These are phyloP conservation scores for Eucalyptus erythrocorys DNA, from an alignment of 345 rosid species.

Conservation along the genomic window DNA sequence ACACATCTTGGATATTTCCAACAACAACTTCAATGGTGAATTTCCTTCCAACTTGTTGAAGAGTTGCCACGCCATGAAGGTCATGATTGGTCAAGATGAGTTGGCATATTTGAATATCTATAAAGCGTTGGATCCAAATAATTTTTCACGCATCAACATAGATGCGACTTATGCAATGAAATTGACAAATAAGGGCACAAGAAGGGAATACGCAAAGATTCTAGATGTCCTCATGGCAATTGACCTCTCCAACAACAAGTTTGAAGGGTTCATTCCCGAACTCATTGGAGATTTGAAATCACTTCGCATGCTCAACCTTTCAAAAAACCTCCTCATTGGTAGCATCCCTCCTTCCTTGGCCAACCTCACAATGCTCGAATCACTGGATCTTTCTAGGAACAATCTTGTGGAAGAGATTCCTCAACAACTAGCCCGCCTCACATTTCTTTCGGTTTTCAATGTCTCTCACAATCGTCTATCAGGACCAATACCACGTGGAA, in stretches of 20 bases:
- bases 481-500: neutral
- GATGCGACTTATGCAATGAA: neutral
- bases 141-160: too few relatives aligned
- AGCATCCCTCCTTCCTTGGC: neutral
- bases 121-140: too few relatives aligned
- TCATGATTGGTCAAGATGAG: neutral
- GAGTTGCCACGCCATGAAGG: neutral
- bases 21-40: neutral
- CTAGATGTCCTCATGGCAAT: rapidly evolving
- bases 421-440: neutral
- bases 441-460: neutral
- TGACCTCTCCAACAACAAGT: neutral
- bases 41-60: neutral
- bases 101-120: neutral
- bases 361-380: neutral
- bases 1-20: neutral
- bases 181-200: neutral
- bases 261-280: neutral
- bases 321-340: neutral
- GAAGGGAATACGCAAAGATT: neutral
- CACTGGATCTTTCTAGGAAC: neutral
- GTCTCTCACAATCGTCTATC: neutral
- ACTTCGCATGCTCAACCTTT: neutral
- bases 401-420: neutral
- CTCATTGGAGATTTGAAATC: neutral